These are phyloP conservation scores for Thermoascus crustaceus DNA, from an alignment of 2,329 filamentous ascomycete species.

Conservation along the genomic window DNA sequence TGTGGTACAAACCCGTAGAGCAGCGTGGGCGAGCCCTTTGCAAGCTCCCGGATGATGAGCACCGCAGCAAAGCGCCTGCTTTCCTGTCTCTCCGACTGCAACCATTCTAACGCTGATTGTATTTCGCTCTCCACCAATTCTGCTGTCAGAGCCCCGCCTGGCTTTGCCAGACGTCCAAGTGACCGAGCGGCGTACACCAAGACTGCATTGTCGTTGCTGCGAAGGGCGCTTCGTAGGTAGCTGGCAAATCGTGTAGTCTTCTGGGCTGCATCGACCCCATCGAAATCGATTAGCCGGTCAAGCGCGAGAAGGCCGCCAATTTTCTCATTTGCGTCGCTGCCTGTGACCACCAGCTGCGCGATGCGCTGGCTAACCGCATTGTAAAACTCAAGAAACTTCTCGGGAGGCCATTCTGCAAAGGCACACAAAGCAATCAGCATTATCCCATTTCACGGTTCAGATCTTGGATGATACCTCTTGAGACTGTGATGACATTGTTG, in stretches of 20 bases:
- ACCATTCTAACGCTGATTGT: slow-evolving; percentile 91
- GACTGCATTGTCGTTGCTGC: slow-evolving; percentile 82
- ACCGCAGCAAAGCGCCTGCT: slow-evolving; percentile 90
- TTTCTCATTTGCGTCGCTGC: slow-evolving; percentile 77
- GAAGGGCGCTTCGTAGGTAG: slow-evolving; percentile 76
- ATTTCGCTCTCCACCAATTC: slow-evolving; percentile 96
- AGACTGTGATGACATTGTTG: slow-evolving; percentile 38
- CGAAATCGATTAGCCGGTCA: slow-evolving; percentile 89
- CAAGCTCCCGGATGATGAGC: slow-evolving; percentile 80
- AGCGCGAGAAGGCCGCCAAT: slow-evolving; percentile 88
- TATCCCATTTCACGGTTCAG: slow-evolving; percentile 3
- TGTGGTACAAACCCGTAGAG: slow-evolving; percentile 94
- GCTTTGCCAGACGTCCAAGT: slow-evolving; percentile 80
- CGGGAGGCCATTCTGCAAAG: slow-evolving; percentile 62
- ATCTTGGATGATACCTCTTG: slow-evolving; percentile 31
- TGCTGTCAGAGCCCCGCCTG: slow-evolving; percentile 86
- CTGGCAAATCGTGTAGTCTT: slow-evolving; percentile 94
- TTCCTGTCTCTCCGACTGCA: slow-evolving; percentile 90
- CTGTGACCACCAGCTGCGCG: slow-evolving; percentile 69
- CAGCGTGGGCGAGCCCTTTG: slow-evolving; percentile 84
- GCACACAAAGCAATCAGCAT: slow-evolving; percentile 1
- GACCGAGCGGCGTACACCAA: slow-evolving; percentile 87
- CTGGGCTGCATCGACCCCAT: slow-evolving; percentile 83
- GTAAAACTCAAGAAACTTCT: slow-evolving; percentile 68
- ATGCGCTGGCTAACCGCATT: slow-evolving; percentile 59